phyloP scores from a whole-genome alignment of 169 alveolate species.

The Hepatocystis sp. region DNA sequence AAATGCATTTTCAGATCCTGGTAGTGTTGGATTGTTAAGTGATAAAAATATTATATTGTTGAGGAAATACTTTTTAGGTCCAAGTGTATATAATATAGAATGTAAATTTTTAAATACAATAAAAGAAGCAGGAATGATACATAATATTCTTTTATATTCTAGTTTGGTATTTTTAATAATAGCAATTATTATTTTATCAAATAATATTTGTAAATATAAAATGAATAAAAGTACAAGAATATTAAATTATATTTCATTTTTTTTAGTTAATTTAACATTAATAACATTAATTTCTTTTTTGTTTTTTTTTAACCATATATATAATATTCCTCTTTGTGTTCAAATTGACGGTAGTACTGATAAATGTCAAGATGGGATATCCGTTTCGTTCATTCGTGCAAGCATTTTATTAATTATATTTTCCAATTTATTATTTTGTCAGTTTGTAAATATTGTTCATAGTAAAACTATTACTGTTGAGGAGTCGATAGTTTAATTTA shows the following conservation, averaged over 20 bases:
- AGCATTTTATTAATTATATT: constrained; percentile 41
- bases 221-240: constrained; percentile 1
- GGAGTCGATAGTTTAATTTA: constrained; percentile 11
- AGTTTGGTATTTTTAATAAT: constrained; percentile 35
- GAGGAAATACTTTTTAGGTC: constrained; percentile 58
- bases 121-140: constrained; percentile 53
- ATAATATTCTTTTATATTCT: constrained; percentile 36
- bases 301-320: constrained; percentile 40
- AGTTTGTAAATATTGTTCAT: constrained; percentile 27
- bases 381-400: constrained; percentile 34
- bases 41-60: constrained; percentile 32
- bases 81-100: constrained; percentile 66
- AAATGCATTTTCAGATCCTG: constrained; percentile 26
- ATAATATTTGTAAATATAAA: constrained; percentile 16
- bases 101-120: constrained; percentile 52
- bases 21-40: constrained; percentile 59
- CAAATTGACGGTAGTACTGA: constrained; percentile 73
- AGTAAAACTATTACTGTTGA: constrained; percentile 1
- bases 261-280: constrained; percentile 36
- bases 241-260: constrained; percentile 36
- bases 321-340: constrained; percentile 71
- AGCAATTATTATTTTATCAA: constrained; percentile 6
- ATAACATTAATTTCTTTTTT: constrained; percentile 40
- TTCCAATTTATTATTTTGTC: constrained; percentile 48
- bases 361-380: constrained; percentile 50